Percentiles rank a stretch among this genome's conserved stretches.
phyloP scores from a whole-genome alignment of 2,329 filamentous ascomycete species.

The Beauveria varroae region DNA sequence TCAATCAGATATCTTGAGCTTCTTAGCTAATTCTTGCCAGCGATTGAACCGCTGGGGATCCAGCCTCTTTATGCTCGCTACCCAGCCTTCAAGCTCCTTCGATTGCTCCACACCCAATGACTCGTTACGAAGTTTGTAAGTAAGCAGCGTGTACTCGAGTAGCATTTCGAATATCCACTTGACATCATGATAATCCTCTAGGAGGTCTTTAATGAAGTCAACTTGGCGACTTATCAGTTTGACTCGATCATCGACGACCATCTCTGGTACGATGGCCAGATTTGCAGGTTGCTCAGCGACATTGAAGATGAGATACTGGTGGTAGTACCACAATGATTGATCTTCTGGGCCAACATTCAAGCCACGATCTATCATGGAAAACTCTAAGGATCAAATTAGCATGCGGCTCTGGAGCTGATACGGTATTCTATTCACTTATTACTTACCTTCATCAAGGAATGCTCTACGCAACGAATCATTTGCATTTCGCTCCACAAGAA shows the following conservation, averaged over 20 bases:
- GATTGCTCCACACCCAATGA: constrained; percentile 32
- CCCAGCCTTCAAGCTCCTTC: constrained; percentile 46
- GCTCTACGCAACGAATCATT: constrained; percentile 52
- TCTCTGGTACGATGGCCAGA: constrained; percentile 55
- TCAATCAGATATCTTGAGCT: constrained; percentile 17
- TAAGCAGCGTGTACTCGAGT: constrained; percentile 60
- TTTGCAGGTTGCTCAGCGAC: constrained; percentile 43
- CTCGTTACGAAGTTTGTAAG: constrained; percentile 46
- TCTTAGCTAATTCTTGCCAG: constrained; percentile 62
- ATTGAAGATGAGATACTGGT: constrained; percentile 75
- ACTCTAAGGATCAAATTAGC: constrained; percentile 42
- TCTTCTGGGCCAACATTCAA: constrained; percentile 88
- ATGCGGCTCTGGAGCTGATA: background rate
- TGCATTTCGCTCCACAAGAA: constrained; percentile 65
- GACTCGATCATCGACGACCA: constrained; percentile 54
- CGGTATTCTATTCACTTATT: constrained; percentile 24
- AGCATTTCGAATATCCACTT: constrained; percentile 90
- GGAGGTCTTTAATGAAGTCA: constrained; percentile 60
- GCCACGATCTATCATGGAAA: constrained; percentile 66
- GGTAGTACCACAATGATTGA: constrained; percentile 95
- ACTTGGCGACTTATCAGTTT: constrained; percentile 64
- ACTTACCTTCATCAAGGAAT: constrained; percentile 64
- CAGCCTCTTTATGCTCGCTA: constrained; percentile 57
- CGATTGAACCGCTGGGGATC: constrained; percentile 69
- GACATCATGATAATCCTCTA: constrained; percentile 49